Percentiles rank a stretch among this genome's conserved stretches.
phyloP scores from a whole-genome alignment of 23 red algal genomes.

The Chondrus crispus region DNA sequence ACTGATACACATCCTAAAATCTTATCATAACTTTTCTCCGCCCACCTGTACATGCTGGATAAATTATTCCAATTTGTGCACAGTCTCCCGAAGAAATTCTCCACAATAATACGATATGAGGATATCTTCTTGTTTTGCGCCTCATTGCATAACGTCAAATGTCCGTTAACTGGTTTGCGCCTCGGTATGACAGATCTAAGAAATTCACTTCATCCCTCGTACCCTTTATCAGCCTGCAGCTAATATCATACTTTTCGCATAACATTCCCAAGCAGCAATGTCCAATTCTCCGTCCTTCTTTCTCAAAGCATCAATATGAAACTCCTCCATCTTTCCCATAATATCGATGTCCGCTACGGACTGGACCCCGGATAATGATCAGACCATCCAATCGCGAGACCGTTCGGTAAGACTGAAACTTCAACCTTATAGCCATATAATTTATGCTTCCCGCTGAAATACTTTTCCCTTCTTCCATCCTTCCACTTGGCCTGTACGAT shows the following conservation, averaged over 20 bases:
- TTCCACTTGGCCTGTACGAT: neutral
- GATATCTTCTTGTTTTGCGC: neutral
- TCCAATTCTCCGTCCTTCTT: too few relatives aligned
- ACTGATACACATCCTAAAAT: neutral
- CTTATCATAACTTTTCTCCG: neutral
- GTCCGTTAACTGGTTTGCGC: neutral
- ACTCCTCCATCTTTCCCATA: too few relatives aligned
- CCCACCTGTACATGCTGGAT: neutral
- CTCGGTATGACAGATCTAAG: neutral
- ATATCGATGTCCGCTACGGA: too few relatives aligned
- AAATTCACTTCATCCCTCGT: neutral
- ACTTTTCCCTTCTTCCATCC: neutral
- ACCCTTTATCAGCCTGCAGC: neutral
- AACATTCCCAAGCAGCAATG: too few relatives aligned
- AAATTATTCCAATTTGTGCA: neutral
- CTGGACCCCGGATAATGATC: neutral
- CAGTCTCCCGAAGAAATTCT: slow-evolving; percentile 16
- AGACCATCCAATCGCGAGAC: neutral
- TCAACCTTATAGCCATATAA: neutral
- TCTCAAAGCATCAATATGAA: too few relatives aligned
- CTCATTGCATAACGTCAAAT: neutral
- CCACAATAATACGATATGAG: slow-evolving; percentile 24
- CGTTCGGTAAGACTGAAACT: neutral
- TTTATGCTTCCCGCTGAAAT: neutral
- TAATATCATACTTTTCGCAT: too few relatives aligned